phyloP scores from a whole-genome alignment of 148 eudicot genomes.

The Nyssa sinensis region DNA sequence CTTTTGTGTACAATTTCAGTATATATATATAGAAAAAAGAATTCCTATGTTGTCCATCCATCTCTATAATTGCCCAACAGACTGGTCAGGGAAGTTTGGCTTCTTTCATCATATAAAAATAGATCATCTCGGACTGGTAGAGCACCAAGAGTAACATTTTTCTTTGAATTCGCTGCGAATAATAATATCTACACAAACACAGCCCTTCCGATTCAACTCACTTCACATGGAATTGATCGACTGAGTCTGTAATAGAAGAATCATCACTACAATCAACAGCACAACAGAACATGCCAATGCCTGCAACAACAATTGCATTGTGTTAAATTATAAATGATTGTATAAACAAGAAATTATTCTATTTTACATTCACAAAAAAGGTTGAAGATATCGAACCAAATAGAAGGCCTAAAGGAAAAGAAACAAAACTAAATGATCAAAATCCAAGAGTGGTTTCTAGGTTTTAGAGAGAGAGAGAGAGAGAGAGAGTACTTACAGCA shows the following conservation, averaged over 20 bases:
- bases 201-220: neutral
- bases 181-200: neutral
- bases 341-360: neutral
- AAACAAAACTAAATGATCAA: too few species aligned
- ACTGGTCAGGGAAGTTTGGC: too few species aligned
- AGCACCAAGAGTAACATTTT: neutral
- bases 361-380: too few species aligned
- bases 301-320: constrained; percentile 37
- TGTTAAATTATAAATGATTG: neutral
- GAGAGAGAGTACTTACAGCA: constrained; percentile 53
- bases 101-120: neutral
- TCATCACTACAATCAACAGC: constrained; percentile 45
- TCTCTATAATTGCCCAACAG: too few species aligned
- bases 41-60: too few species aligned
- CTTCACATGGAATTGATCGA: neutral
- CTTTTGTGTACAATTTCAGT: too few species aligned
- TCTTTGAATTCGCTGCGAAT: neutral
- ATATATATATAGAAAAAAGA: too few species aligned
- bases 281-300: constrained; percentile 71
- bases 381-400: neutral
- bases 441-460: constrained; percentile 2
- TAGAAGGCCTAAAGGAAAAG: neutral
- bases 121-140: neutral
- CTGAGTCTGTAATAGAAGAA: constrained; percentile 34
- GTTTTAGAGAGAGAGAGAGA: neutral